Percentiles rank a stretch among this genome's conserved stretches.
These are phyloP conservation scores for Ilex aquifolium DNA, from an alignment of 257 asterid species.

Conservation along the genomic window DNA sequence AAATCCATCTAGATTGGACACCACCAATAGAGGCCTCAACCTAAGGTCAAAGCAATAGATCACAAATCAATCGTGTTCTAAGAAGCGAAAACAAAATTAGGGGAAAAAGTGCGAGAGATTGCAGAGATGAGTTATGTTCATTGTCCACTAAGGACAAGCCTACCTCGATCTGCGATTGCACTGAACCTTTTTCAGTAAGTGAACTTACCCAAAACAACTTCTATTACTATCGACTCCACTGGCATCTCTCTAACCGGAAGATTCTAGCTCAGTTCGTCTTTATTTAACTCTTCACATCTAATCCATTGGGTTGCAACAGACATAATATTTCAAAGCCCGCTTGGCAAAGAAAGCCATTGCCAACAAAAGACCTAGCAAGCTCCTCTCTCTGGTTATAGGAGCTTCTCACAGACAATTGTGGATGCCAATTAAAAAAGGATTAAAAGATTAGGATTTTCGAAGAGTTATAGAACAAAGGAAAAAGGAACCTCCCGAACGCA, in stretches of 20 bases:
- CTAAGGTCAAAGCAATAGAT: constrained; percentile 54
- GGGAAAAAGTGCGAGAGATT: constrained; percentile 28
- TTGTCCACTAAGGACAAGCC: constrained; percentile 49
- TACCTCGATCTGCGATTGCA: constrained; percentile 46
- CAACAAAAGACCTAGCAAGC: neutral
- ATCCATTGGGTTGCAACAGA: neutral
- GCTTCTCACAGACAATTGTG: neutral
- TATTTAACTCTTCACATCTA: constrained; percentile 2
- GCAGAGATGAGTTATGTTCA: constrained; percentile 32
- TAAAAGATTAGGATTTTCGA: too few relatives aligned
- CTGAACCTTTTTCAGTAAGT: constrained; percentile 29
- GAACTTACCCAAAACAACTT: constrained; percentile 13
- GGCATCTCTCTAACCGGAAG: neutral
- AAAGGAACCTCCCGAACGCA: neutral
- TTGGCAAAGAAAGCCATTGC: neutral
- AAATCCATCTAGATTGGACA: constrained; percentile 52
- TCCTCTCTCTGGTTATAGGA: neutral
- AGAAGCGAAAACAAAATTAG: constrained; percentile 23
- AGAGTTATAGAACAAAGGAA: neutral
- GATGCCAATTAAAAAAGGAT: too few relatives aligned
- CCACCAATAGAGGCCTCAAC: constrained; percentile 42
- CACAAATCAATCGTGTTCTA: constrained; percentile 37
- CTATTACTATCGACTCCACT: neutral
- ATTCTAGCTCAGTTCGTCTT: neutral
- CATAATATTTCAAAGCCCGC: neutral